Evolutionary conservation across 108 stramenopile genomes (phyloP).

Genomic region (Asterionellopsis glacialis): DNA sequence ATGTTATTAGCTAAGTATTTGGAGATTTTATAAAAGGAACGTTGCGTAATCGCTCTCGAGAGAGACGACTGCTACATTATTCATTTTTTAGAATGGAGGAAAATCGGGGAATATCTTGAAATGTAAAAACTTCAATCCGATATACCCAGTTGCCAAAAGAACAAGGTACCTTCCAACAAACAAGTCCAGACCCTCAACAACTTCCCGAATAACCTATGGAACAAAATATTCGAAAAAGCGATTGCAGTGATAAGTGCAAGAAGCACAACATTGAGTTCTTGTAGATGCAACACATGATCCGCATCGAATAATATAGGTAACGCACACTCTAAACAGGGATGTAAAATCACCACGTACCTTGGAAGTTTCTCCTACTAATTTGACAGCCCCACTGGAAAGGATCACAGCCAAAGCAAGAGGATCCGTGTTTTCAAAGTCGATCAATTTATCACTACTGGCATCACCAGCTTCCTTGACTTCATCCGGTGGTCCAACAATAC

Average conservation of each 20-base stretch:
- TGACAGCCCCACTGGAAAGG: constrained; percentile 55
- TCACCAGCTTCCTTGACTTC: constrained; percentile 33
- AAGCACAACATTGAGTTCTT: neutral
- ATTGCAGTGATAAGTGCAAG: neutral
- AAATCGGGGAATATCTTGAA: constrained; percentile 92
- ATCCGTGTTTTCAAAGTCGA: constrained; percentile 28
- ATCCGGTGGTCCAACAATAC: constrained; percentile 72
- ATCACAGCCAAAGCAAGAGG: constrained; percentile 33
- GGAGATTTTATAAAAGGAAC: no score
- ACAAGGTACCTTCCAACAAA: constrained; percentile 88
- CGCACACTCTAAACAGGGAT: no score
- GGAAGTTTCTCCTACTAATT: constrained; percentile 60
- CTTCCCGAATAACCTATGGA: constrained; percentile 43
- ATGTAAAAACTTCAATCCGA: constrained; percentile 87
- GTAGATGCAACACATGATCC: neutral
- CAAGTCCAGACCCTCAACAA: constrained; percentile 77
- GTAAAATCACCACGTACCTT: constrained; percentile 51
- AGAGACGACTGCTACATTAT: no score
- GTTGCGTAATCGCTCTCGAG: no score
- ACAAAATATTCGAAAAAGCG: no score
- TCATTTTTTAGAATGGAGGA: constrained; percentile 28
- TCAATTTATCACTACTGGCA: constrained; percentile 36
- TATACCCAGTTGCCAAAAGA: constrained; percentile 78
- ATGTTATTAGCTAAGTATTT: no score
- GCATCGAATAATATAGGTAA: no score